Evolutionary conservation across 1,284 basidiomycete species (phyloP).

Genomic region (Exsudoporus floridanus): DNA sequence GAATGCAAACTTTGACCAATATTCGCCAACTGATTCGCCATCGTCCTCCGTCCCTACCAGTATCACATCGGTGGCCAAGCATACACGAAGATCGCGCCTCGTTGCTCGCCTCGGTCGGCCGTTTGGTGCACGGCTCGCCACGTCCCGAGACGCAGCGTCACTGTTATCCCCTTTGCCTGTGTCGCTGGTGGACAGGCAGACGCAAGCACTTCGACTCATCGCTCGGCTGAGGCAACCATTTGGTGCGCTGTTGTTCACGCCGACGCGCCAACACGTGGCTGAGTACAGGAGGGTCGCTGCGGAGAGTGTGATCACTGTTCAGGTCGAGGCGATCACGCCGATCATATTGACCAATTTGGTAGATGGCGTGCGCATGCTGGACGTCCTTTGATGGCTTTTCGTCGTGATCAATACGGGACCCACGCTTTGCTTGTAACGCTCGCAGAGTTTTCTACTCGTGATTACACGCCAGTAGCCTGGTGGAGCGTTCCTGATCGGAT

Average conservation of each 20-base stretch:
- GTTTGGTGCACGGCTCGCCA: background rate
- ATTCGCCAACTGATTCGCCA: too few species aligned
- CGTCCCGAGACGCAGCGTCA: background rate
- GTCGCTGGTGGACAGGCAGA: background rate
- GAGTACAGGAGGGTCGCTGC: slow-evolving; percentile 5
- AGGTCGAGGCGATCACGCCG: background rate
- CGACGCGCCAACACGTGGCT: background rate
- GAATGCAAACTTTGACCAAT: background rate
- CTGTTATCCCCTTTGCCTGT: background rate
- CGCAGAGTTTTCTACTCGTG: too few species aligned
- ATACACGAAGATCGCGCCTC: background rate
- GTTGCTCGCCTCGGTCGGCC: background rate
- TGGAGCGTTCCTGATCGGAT: too few species aligned
- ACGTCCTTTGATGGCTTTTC: background rate
- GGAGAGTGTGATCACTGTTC: slow-evolving; percentile 1
- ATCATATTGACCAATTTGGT: background rate
- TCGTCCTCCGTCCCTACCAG: background rate
- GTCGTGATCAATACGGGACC: too few species aligned
- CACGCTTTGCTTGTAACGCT: too few species aligned
- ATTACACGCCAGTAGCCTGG: too few species aligned
- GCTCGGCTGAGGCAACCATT: background rate
- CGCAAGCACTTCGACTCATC: background rate
- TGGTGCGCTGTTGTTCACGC: slow-evolving; percentile 1
- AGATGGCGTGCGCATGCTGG: background rate
- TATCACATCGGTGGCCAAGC: background rate